Evolutionary conservation across 1,284 basidiomycete species (phyloP), one percentile per base, ranked within the genome.

Genomic region (Cryptococcus maquisensis): DNA sequence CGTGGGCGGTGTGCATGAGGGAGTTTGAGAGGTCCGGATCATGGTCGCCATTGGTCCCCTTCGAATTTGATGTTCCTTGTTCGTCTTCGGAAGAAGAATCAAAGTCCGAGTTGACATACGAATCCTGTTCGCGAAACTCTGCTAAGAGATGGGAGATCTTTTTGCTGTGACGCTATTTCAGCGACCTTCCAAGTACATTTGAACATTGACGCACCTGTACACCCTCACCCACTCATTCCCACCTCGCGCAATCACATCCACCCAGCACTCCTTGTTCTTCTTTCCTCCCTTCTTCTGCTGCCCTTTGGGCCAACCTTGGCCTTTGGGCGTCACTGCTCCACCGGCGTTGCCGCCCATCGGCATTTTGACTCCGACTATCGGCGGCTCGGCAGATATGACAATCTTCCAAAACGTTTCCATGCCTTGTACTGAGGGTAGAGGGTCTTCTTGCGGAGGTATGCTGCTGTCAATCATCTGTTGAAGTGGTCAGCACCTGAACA

Each of bases 101-200:
- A 45, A 48, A 66, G 46, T 72, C 69, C 36, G 63, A 67, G 38
- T 68, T 87, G 36, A 85, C 64, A 68, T 89, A 90, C 1, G 87
- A 88, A 63, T 91, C 88, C 28, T 86, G 81, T 74, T 90, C 87
- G 38, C 85, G 81, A 61, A 90, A 86, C 69, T 90, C 88, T 28
- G 86, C 81, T 3, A 86, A 71, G 21, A 91, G 77, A n/a, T 86
- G 83, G 0, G 83, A 80, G 54, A 87, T 86, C 65, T 70, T 70
- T 54, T 87, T 90, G 24, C 85, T 83, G 16, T 84, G 86, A 40
- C n/a, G 13, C 12, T 9, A 7, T n/a, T 15, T 40, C n/a, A 40
- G 39, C 39, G n/a, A 10, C 12, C 39, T n/a, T n/a, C n/a, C n/a
- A 9, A 40, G 9, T n/a, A 4, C 16, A 12, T 40, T 40, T n/a